phyloP scores from a whole-genome alignment of 176 grass and related monocot genomes.

The Urochloa ruziziensis region DNA sequence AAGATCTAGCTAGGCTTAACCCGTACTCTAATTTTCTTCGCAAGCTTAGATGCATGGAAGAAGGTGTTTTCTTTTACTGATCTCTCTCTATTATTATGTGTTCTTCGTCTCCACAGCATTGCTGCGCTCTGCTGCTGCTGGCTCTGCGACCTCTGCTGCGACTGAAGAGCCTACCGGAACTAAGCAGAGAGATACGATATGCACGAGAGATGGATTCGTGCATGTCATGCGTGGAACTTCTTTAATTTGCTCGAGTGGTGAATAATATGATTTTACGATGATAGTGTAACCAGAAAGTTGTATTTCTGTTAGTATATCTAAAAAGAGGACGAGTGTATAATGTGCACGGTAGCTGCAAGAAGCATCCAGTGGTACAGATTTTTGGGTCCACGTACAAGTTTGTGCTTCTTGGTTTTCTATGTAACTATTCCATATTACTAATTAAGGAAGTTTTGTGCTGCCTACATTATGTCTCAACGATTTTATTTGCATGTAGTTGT shows the following conservation, averaged over 20 bases:
- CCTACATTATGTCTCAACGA: not conserved
- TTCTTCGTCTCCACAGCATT: conserved; percentile 20
- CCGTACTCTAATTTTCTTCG: not conserved
- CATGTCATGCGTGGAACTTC: not conserved
- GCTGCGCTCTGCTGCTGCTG: conserved; percentile 52
- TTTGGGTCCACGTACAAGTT: not conserved
- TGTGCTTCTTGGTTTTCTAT: not conserved
- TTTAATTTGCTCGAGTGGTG: not conserved
- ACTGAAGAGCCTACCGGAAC: not conserved
- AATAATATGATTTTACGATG: not conserved
- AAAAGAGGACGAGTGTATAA: not conserved
- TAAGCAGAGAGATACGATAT: not conserved
- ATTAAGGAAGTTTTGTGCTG: not conserved
- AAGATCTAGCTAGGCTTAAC: not conserved
- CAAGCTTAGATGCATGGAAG: not conserved
- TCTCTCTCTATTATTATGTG: not conserved
- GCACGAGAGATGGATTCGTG: not conserved
- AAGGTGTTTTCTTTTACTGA: not conserved
- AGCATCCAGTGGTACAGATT: not conserved
- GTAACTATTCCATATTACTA: not conserved
- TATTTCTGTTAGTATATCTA: not conserved
- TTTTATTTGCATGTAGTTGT: not conserved
- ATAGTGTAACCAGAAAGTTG: not conserved
- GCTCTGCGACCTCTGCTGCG: conserved; percentile 52
- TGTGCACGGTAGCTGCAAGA: not conserved